Conservation (phyloP, 805 yeast genomes). For the Monosporozyma aerobia region DNA sequence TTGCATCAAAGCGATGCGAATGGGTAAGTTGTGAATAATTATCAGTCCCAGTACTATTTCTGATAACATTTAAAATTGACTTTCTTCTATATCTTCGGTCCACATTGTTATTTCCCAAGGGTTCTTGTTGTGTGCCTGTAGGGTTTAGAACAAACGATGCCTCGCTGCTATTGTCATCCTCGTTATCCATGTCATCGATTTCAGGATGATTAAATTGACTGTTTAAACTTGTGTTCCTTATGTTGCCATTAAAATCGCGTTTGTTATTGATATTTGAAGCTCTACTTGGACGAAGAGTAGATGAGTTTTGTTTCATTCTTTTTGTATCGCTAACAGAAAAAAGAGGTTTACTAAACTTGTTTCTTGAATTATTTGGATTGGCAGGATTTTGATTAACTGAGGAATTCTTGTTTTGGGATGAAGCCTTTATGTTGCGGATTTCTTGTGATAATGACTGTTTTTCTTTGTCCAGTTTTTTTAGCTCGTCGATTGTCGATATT, state of each 20-base stretch:
- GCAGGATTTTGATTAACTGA: not conserved
- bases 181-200: not conserved
- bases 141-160: slow-evolving; percentile 30
- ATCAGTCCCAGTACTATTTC: slow-evolving; percentile 16
- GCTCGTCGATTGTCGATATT: slow-evolving; percentile 11
- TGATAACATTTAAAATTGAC: slow-evolving; percentile 26
- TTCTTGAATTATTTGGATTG: not conserved
- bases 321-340: slow-evolving; percentile 3
- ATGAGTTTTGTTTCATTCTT: not conserved
- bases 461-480: slow-evolving; percentile 16
- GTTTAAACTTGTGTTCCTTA: not conserved
- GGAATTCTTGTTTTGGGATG: not conserved
- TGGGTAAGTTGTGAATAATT: not conserved
- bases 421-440: slow-evolving; percentile 2
- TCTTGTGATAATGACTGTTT: slow-evolving; percentile 10
- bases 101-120: not conserved
- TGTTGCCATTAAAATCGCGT: not conserved
- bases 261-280: not conserved
- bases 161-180: slow-evolving; percentile 25
- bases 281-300: not conserved
- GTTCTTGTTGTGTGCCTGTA: slow-evolving; percentile 2
- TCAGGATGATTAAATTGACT: not conserved
- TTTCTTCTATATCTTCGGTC: slow-evolving; percentile 22
- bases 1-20: not conserved
- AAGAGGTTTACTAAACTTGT: slow-evolving; percentile 3